These are phyloP conservation scores for Trypanosoma platydactyli DNA, from an alignment of 208 protist species.

Conservation along the genomic window DNA sequence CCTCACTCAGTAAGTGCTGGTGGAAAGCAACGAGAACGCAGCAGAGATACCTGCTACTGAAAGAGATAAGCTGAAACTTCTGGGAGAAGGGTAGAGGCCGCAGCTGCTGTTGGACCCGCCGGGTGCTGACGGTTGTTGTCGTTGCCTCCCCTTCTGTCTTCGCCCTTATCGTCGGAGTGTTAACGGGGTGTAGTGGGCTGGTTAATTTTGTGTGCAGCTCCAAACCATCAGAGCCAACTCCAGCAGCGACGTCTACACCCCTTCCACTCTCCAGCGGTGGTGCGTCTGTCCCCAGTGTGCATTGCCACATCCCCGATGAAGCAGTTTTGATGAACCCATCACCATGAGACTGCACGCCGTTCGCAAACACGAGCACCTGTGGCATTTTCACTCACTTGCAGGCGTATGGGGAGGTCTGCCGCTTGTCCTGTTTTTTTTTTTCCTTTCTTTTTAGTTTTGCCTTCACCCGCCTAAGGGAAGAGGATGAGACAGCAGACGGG, in stretches of 20 bases:
- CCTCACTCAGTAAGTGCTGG: constrained; percentile 1
- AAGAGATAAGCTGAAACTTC: constrained; percentile 25
- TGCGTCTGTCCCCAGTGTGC: constrained; percentile 10
- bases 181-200: no score
- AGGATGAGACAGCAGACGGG: no score
- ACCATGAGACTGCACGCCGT: constrained; percentile 20
- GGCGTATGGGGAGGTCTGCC: neutral
- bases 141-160: no score
- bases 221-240: no score
- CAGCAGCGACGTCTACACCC: no score
- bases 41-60: constrained; percentile 23
- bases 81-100: neutral
- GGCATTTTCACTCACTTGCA: constrained; percentile 16
- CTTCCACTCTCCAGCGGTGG: neutral
- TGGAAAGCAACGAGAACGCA: constrained; percentile 4
- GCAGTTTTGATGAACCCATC: constrained; percentile 28
- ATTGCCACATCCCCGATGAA: constrained; percentile 32
- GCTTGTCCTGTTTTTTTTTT: neutral
- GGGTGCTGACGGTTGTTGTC: no score
- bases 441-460: no score
- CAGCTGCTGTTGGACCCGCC: neutral
- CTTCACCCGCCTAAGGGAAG: no score
- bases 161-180: no score
- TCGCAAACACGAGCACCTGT: constrained; percentile 16
- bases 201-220: no score